Base-by-base conservation (phyloP, 805 yeast species). In the Lachancea kluyveri region DNA sequence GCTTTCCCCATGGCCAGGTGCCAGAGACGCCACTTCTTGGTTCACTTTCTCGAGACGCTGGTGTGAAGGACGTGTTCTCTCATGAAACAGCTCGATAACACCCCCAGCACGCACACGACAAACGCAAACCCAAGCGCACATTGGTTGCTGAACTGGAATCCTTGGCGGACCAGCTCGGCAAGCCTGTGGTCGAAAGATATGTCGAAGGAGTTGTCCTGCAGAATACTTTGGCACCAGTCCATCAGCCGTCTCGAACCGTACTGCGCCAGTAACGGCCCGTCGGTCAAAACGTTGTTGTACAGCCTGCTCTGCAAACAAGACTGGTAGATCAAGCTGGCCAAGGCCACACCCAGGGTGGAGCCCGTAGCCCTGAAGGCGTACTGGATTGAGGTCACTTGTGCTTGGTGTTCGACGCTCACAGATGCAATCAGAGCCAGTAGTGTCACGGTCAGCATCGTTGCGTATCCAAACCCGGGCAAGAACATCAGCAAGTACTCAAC, bases 361-460 rank as follows among this genome's bases (percentile, higher is more conserved):
- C 92, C 92, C 1, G 85, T 77, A 6, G 87, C 77, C 48, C 92
- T 69, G 62, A 80, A 83, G 0, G 87, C 85, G 52, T 86, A 85
- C 54, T 83, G 92, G 33, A 86, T 80, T 0, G 94, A 80, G 0
- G 95, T 86, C 3, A 87, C 78, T 17, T 84, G 68, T 2, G 95
- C 94, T 56, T 85, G 95, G 48, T 67, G 71, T 31, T 71, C 67
- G 14, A 64, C 55, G 7, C 81, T 77, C 2, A 80, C 92, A 2
- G 92, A 73, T 0, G 92, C 78, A 33, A 85, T 80, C 57, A 85
- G 66, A 0, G 94, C 81, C 21, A 84, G 57, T 28, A 85, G 60
- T 0, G 88, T 76, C 2, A 82, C 73, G 0, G 94, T 84, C 39
- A 84, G 64, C 53, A 76, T 66, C 3, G 73, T 60, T 1, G 94